phyloP scores from a whole-genome alignment of 2,329 filamentous ascomycete genomes.

The Paracamarosporium sp. region DNA sequence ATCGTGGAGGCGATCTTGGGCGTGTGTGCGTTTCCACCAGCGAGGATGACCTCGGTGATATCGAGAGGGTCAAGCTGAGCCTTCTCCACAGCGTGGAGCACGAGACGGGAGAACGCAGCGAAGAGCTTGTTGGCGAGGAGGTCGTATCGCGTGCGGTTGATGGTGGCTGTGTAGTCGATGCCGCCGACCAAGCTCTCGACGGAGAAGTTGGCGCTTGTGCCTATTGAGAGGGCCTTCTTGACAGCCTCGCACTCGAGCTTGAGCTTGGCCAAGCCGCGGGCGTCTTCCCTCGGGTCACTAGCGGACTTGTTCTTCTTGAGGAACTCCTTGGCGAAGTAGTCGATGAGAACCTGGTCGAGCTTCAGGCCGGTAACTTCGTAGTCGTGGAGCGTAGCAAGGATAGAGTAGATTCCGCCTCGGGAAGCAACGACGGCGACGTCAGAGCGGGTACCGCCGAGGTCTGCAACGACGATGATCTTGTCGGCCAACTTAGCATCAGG shows the following conservation, averaged over 20 bases:
- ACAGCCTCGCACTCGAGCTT: constrained; percentile 89
- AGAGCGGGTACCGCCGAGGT: constrained; percentile 89
- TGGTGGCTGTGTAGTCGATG: constrained; percentile 86
- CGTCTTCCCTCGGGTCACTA: constrained; percentile 79
- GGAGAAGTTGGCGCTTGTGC: constrained; percentile 87
- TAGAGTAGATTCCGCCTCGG: constrained; percentile 93
- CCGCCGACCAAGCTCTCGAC: constrained; percentile 90
- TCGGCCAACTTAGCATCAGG: constrained; percentile 77
- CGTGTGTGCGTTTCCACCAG: constrained; percentile 90
- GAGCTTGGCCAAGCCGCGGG: constrained; percentile 86
- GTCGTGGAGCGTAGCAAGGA: constrained; percentile 92
- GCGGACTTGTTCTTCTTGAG: constrained; percentile 87
- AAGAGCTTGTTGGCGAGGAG: constrained; percentile 87
- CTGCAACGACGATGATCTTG: constrained; percentile 90
- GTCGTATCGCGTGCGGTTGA: constrained; percentile 95
- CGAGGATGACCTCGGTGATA: constrained; percentile 92
- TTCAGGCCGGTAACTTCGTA: constrained; percentile 89
- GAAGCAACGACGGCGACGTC: constrained; percentile 91
- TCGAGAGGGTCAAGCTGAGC: constrained; percentile 90
- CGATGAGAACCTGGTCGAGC: constrained; percentile 88
- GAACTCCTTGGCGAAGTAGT: constrained; percentile 99
- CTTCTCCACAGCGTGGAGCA: constrained; percentile 87
- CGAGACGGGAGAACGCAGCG: constrained; percentile 82
- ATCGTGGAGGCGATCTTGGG: constrained; percentile 89
- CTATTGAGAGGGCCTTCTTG: constrained; percentile 90